Evolutionary conservation across 768 basidiomycete species (phyloP).

Genomic region (Dentipellis fragilis): DNA sequence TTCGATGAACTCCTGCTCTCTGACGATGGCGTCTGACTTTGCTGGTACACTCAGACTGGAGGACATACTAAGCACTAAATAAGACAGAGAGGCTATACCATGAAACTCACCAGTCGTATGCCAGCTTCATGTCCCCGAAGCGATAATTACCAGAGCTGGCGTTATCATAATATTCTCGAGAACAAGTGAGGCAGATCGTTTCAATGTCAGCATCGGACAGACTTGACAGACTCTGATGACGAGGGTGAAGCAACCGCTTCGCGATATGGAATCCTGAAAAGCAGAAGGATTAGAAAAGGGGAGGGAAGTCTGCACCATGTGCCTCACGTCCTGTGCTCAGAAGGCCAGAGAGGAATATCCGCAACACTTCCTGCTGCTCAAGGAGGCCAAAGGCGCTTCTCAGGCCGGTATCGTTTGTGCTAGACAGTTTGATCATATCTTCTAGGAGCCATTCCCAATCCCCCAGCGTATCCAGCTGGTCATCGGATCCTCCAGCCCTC

Average conservation of each 20-base stretch:
- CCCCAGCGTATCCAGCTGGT: constrained; percentile 45
- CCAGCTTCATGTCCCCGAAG: constrained; percentile 90
- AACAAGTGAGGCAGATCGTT: constrained; percentile 69
- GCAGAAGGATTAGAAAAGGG: constrained; percentile 1
- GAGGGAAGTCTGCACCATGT: not conserved
- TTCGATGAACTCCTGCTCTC: constrained; percentile 90
- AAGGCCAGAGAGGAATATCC: constrained; percentile 82
- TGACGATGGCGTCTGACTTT: constrained; percentile 46
- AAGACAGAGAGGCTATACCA: not conserved
- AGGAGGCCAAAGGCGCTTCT: constrained; percentile 78
- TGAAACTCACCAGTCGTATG: constrained; percentile 77
- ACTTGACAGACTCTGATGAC: constrained; percentile 29
- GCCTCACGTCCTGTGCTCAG: constrained; percentile 81
- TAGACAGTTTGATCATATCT: constrained; percentile 80
- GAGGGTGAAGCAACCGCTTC: constrained; percentile 44
- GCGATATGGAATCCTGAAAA: constrained; percentile 58
- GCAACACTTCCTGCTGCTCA: constrained; percentile 55
- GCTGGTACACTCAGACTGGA: constrained; percentile 67
- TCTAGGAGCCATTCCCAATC: constrained; percentile 86
- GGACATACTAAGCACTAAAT: not conserved
- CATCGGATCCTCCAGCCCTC: constrained; percentile 45
- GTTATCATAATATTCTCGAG: constrained; percentile 92
- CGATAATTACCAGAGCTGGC: constrained; percentile 88
- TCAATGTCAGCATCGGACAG: constrained; percentile 50
- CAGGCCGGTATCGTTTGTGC: constrained; percentile 49